phyloP scores from a whole-genome alignment of 192 early-diverging fungal genomes.

The Linnemannia exigua region DNA sequence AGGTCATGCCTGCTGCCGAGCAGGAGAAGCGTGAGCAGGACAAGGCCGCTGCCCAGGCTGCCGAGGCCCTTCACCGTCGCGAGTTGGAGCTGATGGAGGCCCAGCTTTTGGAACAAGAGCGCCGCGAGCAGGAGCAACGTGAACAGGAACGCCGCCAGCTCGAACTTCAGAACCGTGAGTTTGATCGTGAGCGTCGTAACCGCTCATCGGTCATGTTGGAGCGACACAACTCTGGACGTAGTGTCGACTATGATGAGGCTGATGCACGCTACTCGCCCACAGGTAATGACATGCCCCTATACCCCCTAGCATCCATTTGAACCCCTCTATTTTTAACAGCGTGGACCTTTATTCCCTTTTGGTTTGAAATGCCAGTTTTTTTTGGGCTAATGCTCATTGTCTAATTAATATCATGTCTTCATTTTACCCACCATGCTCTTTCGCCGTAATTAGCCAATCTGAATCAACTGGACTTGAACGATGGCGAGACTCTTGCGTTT shows the following conservation, averaged over 20 bases:
- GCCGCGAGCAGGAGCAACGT: conserved; percentile 43
- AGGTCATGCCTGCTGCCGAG: conserved; percentile 74
- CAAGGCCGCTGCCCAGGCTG: conserved; percentile 56
- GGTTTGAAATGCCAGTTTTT: too few species aligned
- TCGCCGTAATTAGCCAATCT: conserved; percentile 15
- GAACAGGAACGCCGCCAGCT: conserved; percentile 41
- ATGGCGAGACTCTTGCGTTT: conserved; percentile 75
- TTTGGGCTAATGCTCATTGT: conserved; percentile 1
- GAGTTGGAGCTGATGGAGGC: conserved; percentile 56
- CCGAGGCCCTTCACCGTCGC: conserved; percentile 60
- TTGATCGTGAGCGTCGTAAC: conserved; percentile 41
- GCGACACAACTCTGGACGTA: conserved; percentile 42
- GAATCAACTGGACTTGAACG: conserved; percentile 74
- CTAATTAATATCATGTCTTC: neutral
- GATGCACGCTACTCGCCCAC: conserved; percentile 22
- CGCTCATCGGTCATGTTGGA: conserved; percentile 48
- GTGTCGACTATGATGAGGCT: conserved; percentile 28
- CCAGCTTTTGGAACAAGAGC: conserved; percentile 38
- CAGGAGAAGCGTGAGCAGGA: conserved; percentile 70
- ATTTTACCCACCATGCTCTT: conserved; percentile 24
- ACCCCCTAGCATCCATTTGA: neutral
- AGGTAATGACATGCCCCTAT: neutral
- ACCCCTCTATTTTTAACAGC: neutral
- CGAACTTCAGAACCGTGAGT: conserved; percentile 38
- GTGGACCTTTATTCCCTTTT: neutral